Base-by-base conservation (phyloP, 2,329 filamentous ascomycete genomes). In the Pseudogymnoascus sp. region DNA sequence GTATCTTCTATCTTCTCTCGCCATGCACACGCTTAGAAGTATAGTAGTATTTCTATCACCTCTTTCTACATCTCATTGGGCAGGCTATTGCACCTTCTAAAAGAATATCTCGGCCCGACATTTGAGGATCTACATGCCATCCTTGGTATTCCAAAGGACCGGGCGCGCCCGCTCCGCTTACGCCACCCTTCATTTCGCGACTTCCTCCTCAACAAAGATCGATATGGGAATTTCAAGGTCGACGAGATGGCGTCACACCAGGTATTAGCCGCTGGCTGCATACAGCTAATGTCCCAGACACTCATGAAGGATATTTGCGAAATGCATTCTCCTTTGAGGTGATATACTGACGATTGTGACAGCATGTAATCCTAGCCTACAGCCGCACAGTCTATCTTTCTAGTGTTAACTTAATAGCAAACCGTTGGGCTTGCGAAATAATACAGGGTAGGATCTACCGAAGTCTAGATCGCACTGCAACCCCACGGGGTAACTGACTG, bases 181-280 rank as follows among this genome's bases (percentile, higher is more conserved):
- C 7, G 7, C 29, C 29, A 5, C 6, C 29, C 29, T 31, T 31
- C 7, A 7, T 31, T 31, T 31, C 29, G 9, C 29, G 29, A 31
- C 29, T 31, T 31, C 5, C 29, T 31, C 29, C 29, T n/a, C 2
- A 31, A 31, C 6, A 31, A 31, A 31, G 29, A 31, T 31, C 29
- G 29, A 31, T 31, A 9, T 9, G 29, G 29, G 29, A 9, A 31
- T 31, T 31, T 31, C 29, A 7, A 31, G 29, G 67, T 74, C 62
- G 65, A 77, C 59, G 69, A 75, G 66, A 71, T 67, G 63, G 44
- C 63, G 9, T 69, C 67, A 59, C 71, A 77, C 61, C 11, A 68
- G 31, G 65, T 64, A 23, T 65, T 77, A 33, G 70, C 69, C 6
- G 31, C 44, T 60, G 44, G 61, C 61, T 75, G 73, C 66, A 67